These are phyloP conservation scores for Schwanniomyces occidentalis DNA, from an alignment of 805 yeast genomes.

Conservation along the genomic window DNA sequence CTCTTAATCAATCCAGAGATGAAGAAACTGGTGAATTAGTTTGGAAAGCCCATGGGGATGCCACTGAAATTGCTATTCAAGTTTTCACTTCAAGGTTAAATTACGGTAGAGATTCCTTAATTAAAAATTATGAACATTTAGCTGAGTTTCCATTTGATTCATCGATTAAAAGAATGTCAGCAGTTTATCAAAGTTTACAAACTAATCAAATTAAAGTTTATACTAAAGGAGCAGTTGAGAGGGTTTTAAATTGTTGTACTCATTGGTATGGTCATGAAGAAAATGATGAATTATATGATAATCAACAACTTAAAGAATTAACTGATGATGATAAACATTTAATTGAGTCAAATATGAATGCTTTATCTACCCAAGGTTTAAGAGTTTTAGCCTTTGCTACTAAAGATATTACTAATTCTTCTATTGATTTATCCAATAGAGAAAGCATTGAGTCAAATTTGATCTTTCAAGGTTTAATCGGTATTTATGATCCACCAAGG, in stretches of 20 bases:
- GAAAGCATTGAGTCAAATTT: constrained; percentile 51
- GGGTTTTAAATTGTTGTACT: constrained; percentile 57
- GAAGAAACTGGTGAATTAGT: constrained; percentile 28
- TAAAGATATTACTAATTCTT: constrained; percentile 22
- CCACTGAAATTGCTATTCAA: constrained; percentile 87
- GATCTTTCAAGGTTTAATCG: constrained; percentile 65
- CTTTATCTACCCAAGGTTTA: constrained; percentile 63
- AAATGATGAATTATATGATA: constrained; percentile 25
- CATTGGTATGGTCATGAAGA: constrained; percentile 47
- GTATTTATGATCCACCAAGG: constrained; percentile 82
- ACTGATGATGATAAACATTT: constrained; percentile 37
- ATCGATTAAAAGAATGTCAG: constrained; percentile 69
- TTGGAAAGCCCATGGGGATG: constrained; percentile 65
- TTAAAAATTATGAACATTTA: constrained; percentile 40
- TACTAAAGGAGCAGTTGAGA: constrained; percentile 78
- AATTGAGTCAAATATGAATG: constrained; percentile 58
- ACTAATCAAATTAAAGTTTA: constrained; percentile 31
- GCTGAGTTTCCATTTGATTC: constrained; percentile 78
- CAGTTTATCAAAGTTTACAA: constrained; percentile 42
- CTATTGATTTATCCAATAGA: constrained; percentile 23
- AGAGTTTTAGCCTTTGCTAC: constrained; percentile 74
- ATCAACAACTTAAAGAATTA: constrained; percentile 24
- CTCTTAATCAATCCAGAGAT: constrained; percentile 31
- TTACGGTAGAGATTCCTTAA: constrained; percentile 47
- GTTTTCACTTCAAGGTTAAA: constrained; percentile 67